Base-by-base conservation (phyloP, 495 filamentous ascomycete genomes). In the Daldinia caldariorum region DNA sequence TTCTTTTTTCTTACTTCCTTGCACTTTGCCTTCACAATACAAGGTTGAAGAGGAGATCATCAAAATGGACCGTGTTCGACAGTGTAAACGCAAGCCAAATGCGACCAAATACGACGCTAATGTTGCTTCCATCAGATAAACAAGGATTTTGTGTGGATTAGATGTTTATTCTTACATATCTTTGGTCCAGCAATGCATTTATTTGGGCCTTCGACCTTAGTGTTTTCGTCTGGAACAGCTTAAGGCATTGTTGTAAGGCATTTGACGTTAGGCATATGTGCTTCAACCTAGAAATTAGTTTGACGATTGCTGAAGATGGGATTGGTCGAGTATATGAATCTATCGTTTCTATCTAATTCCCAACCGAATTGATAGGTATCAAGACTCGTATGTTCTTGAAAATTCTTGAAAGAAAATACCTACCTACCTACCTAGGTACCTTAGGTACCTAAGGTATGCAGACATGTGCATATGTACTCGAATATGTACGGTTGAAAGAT, bases 31-130 rank as follows among this genome's bases (percentile, higher is more conserved):
- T 63, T 59, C 45, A 29, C 50, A 64, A 56, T 35, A 60, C 55
- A 72, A 68, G 35, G 57, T 26, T 68, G 49, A 32, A 32, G 60
- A 72, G 54, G 67, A 49, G 58, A 50, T 67, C 49, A 31, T 67
- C 45, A 37, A 70, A 60, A 59, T 60, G 61, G 61, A 34, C 37
- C 37, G 35, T 59, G n/a, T 29, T 38, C 37, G 50, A 57, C 62
- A 32, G 34, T 16, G 64, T 63, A 62, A 72, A 67, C 67, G 54
- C 59, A 56, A 10, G 26, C 26, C 26, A 26, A 26, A 26, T 72
- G 54, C 59, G 56, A 10, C 34, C 34, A 35, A 35, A 35, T 72
- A 38, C 59, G 54, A 72, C 69, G 49, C 20, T 72, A 72, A 60
- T 47, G 63, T 72, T 34, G 35, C 59, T 57, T 62, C 18, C 22